These are phyloP conservation scores for Arxiozyma slooffiae DNA, from an alignment of 1,139 yeast genomes.

Conservation along the genomic window DNA sequence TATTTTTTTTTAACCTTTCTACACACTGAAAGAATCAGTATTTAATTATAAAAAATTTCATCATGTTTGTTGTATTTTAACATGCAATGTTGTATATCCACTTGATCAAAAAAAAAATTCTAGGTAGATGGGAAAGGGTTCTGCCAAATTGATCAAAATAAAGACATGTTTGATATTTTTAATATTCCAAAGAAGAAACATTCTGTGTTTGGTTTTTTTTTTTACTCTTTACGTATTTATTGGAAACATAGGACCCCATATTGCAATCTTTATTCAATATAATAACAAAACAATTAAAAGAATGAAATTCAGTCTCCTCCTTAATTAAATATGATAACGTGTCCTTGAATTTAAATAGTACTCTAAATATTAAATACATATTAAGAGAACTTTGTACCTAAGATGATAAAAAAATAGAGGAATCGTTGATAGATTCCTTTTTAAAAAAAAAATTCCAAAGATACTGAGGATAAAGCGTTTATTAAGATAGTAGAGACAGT, in stretches of 20 bases:
- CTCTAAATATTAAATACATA: conserved; percentile 11
- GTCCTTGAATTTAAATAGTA: conserved; percentile 6
- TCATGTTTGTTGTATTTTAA: no score
- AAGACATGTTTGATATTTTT: conserved; percentile 12
- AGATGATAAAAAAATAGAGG: conserved; percentile 22
- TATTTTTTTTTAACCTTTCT: no score
- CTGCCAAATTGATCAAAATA: conserved; percentile 23
- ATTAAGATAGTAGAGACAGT: conserved; percentile 46
- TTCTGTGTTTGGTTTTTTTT: conserved; percentile 24
- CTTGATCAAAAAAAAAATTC: no score
- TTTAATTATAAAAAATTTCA: no score
- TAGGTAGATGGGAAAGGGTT: conserved; percentile 12
- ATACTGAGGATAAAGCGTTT: conserved; percentile 30
- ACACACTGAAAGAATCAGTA: no score
- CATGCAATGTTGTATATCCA: no score
- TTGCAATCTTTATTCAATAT: conserved; percentile 17
- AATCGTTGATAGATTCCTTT: conserved; percentile 31
- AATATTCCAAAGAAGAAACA: conserved; percentile 17
- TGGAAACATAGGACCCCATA: conserved; percentile 8
- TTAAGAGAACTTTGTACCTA: conserved; percentile 25
- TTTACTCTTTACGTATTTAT: conserved; percentile 20
- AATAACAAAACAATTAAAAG: conserved; percentile 27
- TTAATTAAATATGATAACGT: conserved; percentile 33
- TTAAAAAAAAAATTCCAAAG: conserved; percentile 32
- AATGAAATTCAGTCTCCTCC: conserved; percentile 37